phyloP scores from a whole-genome alignment of 2,329 filamentous ascomycete species.

The Aspergillus sp. region DNA sequence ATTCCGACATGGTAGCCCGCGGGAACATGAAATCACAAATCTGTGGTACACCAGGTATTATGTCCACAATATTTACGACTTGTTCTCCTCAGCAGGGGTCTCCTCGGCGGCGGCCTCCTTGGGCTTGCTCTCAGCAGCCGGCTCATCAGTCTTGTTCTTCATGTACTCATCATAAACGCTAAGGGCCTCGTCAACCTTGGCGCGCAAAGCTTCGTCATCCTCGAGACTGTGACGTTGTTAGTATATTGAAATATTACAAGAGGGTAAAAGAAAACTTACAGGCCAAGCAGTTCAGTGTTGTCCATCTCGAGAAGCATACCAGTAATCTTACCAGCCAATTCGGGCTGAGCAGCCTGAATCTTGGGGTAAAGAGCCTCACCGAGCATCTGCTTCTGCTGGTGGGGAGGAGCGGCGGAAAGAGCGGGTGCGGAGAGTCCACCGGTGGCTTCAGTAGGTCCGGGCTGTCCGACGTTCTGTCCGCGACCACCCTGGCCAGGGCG shows the following conservation, averaged over 20 bases:
- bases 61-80: constrained; percentile 32
- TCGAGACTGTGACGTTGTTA: constrained; percentile 65
- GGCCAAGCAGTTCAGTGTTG: constrained; percentile 85
- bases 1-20: constrained; percentile 26
- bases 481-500: constrained; percentile 43
- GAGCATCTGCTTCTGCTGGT: constrained; percentile 97
- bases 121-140: constrained; percentile 45
- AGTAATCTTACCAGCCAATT: constrained; percentile 97
- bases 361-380: constrained; percentile 98
- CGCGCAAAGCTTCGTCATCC: constrained; percentile 82
- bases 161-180: constrained; percentile 98
- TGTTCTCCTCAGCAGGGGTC: constrained; percentile 38
- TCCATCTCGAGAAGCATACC: constrained; percentile 99
- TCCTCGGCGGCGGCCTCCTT: constrained; percentile 41
- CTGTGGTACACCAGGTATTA: background rate
- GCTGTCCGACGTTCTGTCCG: constrained; percentile 40
- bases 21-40: constrained; percentile 12
- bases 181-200: constrained; percentile 97
- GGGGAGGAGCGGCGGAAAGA: constrained; percentile 56
- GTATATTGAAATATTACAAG: background rate
- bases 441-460: constrained; percentile 39
- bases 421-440: constrained; percentile 51
- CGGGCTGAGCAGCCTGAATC: constrained; percentile 91
- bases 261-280: constrained; percentile 65
- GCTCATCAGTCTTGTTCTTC: constrained; percentile 68